Evolutionary conservation across 148 eudicot species (phyloP), one percentile per base, ranked within the genome.

Genomic region (Simmondsia chinensis): DNA sequence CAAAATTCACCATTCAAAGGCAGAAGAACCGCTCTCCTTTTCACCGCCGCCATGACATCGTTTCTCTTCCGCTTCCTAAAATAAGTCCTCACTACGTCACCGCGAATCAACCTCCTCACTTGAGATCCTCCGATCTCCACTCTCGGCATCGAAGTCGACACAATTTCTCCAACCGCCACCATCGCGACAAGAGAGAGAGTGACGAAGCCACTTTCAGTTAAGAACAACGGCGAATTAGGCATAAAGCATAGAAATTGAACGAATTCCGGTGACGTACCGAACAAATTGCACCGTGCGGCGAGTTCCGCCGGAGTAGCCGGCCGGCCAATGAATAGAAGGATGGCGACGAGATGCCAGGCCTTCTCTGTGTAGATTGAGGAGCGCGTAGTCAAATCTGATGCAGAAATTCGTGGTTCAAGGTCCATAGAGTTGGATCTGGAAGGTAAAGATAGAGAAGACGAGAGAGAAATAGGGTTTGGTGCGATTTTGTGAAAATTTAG

Each of bases 291-390:
- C 4, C 49, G 49, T 25, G 52, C 65, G 8, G 74, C 72, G 52
- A 86, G 79, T n/a, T 80, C 84, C 5, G 48, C 9, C 8, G 66
- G 64, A 14, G 20, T 50, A 14, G 68, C 68, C 2, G 79, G 89
- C 1, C 76, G 71, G 15, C 78, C 64, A 24, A 63, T 46, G 2
- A 53, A 43, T 7, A 74, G 35, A 10, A 85, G 55, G 14, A 73
- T 35, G 5, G 76, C 43, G 27, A 43, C 69, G 19, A 81, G 33
- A 47, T 70, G 60, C 95, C 91, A 85, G 9, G 91, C 83, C 38
- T 71, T 65, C 56, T 50, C 70, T 1, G 24, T 25, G 50, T 45
- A 46, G 30, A 63, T 36, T 15, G 50, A 25, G 34, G 63, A 20
- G 50, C 13, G 25, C 14, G 38, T 22, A 5, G 34, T 26, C 58